These are phyloP conservation scores for Nicotiana tomentosiformis DNA, from an alignment of 257 asterid genomes.

Conservation along the genomic window DNA sequence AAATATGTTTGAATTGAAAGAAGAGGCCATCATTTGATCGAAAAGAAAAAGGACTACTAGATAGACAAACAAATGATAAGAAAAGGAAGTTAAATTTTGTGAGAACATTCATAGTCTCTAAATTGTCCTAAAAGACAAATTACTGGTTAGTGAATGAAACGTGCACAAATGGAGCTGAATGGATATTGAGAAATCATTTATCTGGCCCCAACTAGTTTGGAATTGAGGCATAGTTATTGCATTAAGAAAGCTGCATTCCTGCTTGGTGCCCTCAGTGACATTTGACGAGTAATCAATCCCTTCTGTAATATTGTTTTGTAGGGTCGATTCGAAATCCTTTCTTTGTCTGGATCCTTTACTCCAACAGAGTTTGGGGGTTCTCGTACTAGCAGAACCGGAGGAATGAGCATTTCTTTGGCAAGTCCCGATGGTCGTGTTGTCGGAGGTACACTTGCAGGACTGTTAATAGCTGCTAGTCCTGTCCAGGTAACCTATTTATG, in stretches of 20 bases:
- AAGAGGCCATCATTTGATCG: neutral
- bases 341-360: constrained; percentile 72
- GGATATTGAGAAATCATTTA: neutral
- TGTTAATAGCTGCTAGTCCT: constrained; percentile 64
- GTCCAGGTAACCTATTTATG: constrained; percentile 45
- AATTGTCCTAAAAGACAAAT: neutral
- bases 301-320: constrained; percentile 18
- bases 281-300: neutral
- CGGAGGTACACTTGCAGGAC: constrained; percentile 75
- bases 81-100: neutral
- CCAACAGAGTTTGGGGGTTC: constrained; percentile 56
- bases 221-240: neutral
- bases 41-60: neutral
- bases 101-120: neutral
- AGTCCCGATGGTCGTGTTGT: constrained; percentile 86
- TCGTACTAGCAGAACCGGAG: constrained; percentile 47
- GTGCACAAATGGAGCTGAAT: neutral
- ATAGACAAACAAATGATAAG: neutral
- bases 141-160: neutral
- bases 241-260: neutral
- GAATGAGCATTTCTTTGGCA: constrained; percentile 68
- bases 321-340: constrained; percentile 68
- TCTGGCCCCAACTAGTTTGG: neutral
- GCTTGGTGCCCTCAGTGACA: neutral
- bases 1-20: neutral